Conservation (phyloP, 768 basidiomycete genomes). For the Kwoniella bestiolae region DNA sequence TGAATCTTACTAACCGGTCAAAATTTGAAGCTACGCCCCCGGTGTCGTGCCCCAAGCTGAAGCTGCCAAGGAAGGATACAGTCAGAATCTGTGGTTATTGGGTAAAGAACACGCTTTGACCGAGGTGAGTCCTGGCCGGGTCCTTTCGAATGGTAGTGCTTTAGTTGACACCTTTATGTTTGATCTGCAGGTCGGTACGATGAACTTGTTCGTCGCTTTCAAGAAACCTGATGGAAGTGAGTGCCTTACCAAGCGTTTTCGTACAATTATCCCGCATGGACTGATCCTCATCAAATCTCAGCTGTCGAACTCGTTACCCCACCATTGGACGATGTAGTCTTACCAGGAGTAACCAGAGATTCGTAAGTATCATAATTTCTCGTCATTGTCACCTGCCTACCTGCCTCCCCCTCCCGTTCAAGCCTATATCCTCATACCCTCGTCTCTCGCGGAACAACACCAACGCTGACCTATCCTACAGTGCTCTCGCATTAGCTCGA, state of each 20-base stretch:
- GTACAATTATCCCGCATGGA: not conserved
- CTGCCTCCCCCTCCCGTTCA: not conserved
- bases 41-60: conserved; percentile 75
- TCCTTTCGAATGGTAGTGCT: conserved; percentile 3
- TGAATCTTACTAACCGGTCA: too few species aligned
- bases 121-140: conserved; percentile 57
- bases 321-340: conserved; percentile 85
- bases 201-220: conserved; percentile 79
- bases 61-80: conserved; percentile 71
- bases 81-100: conserved; percentile 78
- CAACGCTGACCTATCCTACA: conserved; percentile 12
- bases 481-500: conserved; percentile 69
- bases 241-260: not conserved
- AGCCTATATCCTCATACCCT: not conserved
- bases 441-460: not conserved
- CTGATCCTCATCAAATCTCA: conserved; percentile 56
- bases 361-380: conserved; percentile 58
- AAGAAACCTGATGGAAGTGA: conserved; percentile 64
- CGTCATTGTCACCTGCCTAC: not conserved
- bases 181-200: conserved; percentile 66
- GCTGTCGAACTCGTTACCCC: conserved; percentile 85
- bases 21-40: conserved; percentile 73
- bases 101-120: conserved; percentile 66
- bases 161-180: not conserved
- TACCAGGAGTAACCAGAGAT: conserved; percentile 89